phyloP scores from a whole-genome alignment of 495 filamentous ascomycete genomes.

The Parathielavia appendiculata region DNA sequence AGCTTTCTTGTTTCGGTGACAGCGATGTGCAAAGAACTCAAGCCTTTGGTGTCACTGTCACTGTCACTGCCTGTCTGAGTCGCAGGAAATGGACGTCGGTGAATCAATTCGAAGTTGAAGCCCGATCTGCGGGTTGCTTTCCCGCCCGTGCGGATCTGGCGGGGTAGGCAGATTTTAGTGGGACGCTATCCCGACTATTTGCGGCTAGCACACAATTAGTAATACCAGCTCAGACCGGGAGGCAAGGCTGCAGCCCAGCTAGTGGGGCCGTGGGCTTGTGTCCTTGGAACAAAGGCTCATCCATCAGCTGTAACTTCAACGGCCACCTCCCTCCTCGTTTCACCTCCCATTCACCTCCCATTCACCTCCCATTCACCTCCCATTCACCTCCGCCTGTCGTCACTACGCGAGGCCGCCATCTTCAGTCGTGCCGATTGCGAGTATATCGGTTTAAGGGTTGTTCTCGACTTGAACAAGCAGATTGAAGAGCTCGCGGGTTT shows the following conservation, averaged over 20 bases:
- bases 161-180: neutral
- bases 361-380: neutral
- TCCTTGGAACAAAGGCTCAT: no score
- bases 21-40: neutral
- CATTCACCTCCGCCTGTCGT: neutral
- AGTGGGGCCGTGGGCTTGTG: no score
- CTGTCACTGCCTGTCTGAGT: no score
- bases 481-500: conserved; percentile 1
- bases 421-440: neutral
- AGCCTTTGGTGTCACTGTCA: neutral
- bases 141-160: neutral
- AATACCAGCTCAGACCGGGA: no score
- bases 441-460: no score
- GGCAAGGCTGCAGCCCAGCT: no score
- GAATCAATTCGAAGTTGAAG: neutral
- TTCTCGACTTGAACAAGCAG: neutral
- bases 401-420: neutral
- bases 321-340: no score
- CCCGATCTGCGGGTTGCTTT: neutral
- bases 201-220: no score
- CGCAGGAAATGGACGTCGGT: neutral
- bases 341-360: neutral
- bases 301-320: no score
- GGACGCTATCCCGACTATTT: no score
- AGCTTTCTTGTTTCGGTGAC: no score